Base-by-base conservation (phyloP, 2,329 filamentous ascomycete genomes). In the Xylariaceae sp. region DNA sequence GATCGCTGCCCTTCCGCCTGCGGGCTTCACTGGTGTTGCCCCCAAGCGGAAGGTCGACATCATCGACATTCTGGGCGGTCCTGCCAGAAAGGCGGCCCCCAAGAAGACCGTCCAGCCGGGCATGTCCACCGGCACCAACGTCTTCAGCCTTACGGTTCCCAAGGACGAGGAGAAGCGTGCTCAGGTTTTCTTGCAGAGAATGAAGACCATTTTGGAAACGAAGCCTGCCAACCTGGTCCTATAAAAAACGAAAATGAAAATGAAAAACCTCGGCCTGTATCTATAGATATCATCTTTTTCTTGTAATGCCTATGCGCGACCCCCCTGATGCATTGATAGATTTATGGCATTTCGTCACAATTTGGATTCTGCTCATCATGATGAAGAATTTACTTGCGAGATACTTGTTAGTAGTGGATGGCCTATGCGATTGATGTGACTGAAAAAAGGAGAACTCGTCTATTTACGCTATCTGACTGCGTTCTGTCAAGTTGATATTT, bases 121-220 rank as follows among this genome's bases (percentile, higher is more conserved):
- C 4, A 69, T 83, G 10, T 80, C 80, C 5, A 77, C 78, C 2
- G 83, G 86, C 11, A 77, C 84, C 57, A 95, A 96, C 72, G 78
- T 92, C 0, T 96, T 97, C 72, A 93, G 86, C 68, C 77, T 99
- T 55, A 87, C 80, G 34, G 92, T 96, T 17, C 86, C 88, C 45
- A 85, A 83, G 75, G 84, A 83, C 7, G 94, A 99, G 73, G 89
- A 92, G 81, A 84, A 87, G 77, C 82, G 92, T 68, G 94, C 90
- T 11, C 81, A 84, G 70, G 80, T 87, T 9, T 99, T 97, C 77
- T 75, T 99, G 64, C 88, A 93, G 76, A 85, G 90, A 67, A 83
- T 97, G 71, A 97, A 96, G 84, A 77, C 81, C 51, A 86, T 93
- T 30, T 75, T 99, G 66, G 90, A 95, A 75, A 81, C 84, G 65